Conservation (phyloP, 192 early-diverging fungal species). For the Backusella circina region DNA sequence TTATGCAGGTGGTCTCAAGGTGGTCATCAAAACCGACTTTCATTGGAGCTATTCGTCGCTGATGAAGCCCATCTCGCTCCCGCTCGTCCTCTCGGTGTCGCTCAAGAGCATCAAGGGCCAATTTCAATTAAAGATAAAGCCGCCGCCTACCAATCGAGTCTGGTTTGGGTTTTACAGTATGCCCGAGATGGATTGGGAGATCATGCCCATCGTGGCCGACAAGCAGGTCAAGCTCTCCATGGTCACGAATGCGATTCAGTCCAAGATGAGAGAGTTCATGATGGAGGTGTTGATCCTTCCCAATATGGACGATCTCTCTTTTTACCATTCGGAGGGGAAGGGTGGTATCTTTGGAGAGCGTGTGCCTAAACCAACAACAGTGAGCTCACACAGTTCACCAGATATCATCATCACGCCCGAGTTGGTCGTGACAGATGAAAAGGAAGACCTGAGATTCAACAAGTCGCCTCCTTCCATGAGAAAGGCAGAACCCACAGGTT, state of each 20-base stretch:
- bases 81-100: conserved; percentile 73
- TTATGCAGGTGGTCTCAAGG: conserved; percentile 53
- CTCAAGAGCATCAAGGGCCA: conserved; percentile 72
- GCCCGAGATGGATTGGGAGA: conserved; percentile 67
- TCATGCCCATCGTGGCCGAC: conserved; percentile 81
- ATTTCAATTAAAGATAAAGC: conserved; percentile 72
- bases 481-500: not conserved
- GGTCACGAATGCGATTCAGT: conserved; percentile 84
- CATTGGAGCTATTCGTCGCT: conserved; percentile 52
- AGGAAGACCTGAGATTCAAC: not conserved
- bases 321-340: conserved; percentile 56
- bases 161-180: conserved; percentile 86
- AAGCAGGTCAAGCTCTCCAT: conserved; percentile 74
- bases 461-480: not conserved
- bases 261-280: conserved; percentile 78
- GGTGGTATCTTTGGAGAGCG: conserved; percentile 56
- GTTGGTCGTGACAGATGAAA: not conserved
- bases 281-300: conserved; percentile 78
- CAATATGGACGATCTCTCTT: conserved; percentile 85
- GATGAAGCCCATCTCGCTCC: conserved; percentile 63
- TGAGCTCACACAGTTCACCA: not conserved
- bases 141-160: conserved; percentile 75
- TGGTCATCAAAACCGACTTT: conserved; percentile 72
- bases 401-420: not conserved
- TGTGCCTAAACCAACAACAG: not conserved